Evolutionary conservation across 2,329 filamentous ascomycete genomes (phyloP), one percentile per base, ranked within the genome.

Genomic region (Akanthomyces lecanii): DNA sequence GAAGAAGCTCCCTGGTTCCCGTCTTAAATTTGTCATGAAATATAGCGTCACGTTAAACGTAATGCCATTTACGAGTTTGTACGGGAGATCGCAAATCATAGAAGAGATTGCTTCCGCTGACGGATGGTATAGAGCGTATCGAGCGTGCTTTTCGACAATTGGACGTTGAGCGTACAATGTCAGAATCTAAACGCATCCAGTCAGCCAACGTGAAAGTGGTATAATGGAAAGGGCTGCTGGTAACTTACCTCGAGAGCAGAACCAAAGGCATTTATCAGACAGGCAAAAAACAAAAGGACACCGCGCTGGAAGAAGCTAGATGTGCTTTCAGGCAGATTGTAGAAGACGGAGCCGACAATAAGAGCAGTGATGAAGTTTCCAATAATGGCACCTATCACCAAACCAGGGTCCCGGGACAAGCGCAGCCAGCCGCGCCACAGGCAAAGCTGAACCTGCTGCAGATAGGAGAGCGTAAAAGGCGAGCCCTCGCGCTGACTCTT

Each of bases 121-220:
- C 0, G 93, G 92, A 70, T 96, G 93, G 70, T 97, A 96, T n/a
- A 97, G 82, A 21, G 92, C 92, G 72, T 96, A 97, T 63, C 89
- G 86, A 62, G 83, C 78, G 69, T 97, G 93, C 74, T 97, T 97
- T 72, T 97, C 92, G 64, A 97, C 91, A 69, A 97, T 96, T 1
- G 90, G 89, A 44, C 93, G 89, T 83, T 97, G 92, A 2, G 90
- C 85, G 72, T 95, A 97, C 7, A 96, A 82, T 0, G 90, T 92
- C 44, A 95, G 76, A 72, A 97, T 95, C 81, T 38, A 38, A 6
- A 38, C 12, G 33, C 33, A 38, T 38, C 33, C 5, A 38, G 33
- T 38, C 10, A 38, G 33, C 33, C 5, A 38, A 88, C 64, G 0
- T 8, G 33, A 10, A 38, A 11, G 6, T 12, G 6, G 6, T 38